These are phyloP conservation scores for Dipteronia dyeriana DNA, from an alignment of 345 rosid genomes.

Conservation along the genomic window DNA sequence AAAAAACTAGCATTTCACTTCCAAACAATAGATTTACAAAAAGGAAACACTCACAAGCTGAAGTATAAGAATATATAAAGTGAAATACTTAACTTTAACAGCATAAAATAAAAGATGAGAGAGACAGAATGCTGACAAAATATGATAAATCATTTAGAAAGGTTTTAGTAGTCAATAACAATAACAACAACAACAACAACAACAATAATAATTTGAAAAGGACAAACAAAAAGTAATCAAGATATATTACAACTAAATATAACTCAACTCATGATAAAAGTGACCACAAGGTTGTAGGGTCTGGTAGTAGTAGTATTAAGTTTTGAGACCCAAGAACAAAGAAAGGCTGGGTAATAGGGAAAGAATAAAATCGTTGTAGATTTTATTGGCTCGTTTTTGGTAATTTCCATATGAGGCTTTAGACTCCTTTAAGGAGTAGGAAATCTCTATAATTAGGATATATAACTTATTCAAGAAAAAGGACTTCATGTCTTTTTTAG, in stretches of 20 bases:
- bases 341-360: no score
- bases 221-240: neutral
- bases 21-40: neutral
- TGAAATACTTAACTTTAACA: neutral
- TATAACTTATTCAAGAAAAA: no score
- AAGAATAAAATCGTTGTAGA: no score
- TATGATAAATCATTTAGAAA: conserved; percentile 1
- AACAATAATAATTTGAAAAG: neutral
- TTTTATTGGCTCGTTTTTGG: no score
- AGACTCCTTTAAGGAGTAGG: no score
- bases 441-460: no score
- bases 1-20: neutral
- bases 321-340: no score
- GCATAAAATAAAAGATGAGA: neutral
- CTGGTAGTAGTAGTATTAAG: no score
- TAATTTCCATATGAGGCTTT: no score
- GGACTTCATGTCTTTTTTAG: no score
- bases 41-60: neutral
- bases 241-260: conserved; percentile 3
- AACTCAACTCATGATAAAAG: no score
- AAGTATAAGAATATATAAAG: neutral
- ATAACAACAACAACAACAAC: neutral
- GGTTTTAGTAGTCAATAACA: neutral
- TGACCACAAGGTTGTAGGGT: no score
- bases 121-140: neutral